Evolutionary conservation across 768 basidiomycete species (phyloP).

Genomic region (Mycena belliarum): DNA sequence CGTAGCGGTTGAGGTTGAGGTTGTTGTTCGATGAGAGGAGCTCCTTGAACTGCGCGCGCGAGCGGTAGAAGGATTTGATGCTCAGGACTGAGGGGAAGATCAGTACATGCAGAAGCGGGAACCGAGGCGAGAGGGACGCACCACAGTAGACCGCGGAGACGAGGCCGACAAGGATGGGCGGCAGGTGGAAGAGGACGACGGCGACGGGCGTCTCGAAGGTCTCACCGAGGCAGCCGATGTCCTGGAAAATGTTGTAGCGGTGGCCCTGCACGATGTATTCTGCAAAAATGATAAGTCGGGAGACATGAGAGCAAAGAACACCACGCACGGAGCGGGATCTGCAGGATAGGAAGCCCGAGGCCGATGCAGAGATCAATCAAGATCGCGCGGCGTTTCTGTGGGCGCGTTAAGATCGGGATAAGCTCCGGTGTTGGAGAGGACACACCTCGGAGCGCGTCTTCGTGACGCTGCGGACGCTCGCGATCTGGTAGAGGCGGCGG

Average conservation of each 20-base stretch:
- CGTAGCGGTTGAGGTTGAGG: conserved; percentile 49
- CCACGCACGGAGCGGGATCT: conserved; percentile 46
- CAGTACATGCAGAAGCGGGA: too few relatives aligned
- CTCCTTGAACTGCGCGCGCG: conserved; percentile 44
- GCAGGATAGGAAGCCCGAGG: conserved; percentile 52
- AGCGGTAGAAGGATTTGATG: conserved; percentile 42
- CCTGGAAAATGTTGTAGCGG: conserved; percentile 60
- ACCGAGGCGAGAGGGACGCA: conserved; percentile 19
- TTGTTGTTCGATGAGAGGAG: conserved; percentile 38
- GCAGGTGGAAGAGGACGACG: conserved; percentile 43
- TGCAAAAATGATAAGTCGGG: conserved; percentile 13
- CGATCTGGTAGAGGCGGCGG: conserved; percentile 64
- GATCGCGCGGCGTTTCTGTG: conserved; percentile 47
- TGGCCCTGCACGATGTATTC: conserved; percentile 58
- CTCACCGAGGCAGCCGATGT: conserved; percentile 56
- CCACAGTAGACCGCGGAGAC: conserved; percentile 39
- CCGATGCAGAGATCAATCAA: conserved; percentile 53
- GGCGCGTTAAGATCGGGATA: too few relatives aligned
- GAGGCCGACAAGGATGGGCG: conserved; percentile 42
- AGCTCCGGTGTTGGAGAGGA: too few relatives aligned
- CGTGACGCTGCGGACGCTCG: conserved; percentile 50
- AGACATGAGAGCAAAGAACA: too few relatives aligned
- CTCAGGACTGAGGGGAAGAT: conserved; percentile 28
- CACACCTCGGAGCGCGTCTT: conserved; percentile 43
- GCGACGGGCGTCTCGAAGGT: conserved; percentile 50